Conservation (phyloP, 140 eudicot genomes). For the Erigeron philadelphicus region DNA sequence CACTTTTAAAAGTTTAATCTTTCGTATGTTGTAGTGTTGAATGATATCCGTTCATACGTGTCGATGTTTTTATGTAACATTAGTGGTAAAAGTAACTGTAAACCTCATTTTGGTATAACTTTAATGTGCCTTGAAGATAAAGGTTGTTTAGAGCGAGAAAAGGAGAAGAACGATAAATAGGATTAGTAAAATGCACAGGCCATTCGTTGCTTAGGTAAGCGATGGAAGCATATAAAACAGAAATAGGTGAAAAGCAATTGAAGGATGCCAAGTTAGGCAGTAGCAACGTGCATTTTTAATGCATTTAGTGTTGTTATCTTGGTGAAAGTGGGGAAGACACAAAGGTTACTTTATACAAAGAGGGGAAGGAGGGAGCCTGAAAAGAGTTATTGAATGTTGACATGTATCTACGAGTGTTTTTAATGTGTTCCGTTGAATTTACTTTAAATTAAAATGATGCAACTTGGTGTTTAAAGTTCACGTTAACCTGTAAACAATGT, state of each 20-base stretch:
- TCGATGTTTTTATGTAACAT: constrained; percentile 1
- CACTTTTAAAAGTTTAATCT: not conserved
- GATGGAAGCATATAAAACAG: not conserved
- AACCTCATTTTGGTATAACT: not conserved
- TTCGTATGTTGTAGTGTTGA: not conserved
- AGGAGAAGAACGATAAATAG: not conserved
- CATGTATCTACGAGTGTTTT: constrained; percentile 11
- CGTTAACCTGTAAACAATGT: not conserved
- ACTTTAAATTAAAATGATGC: constrained; percentile 1
- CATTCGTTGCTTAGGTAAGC: not conserved
- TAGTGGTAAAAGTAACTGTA: not conserved
- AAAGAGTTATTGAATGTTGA: not conserved
- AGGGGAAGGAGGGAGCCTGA: constrained; percentile 9
- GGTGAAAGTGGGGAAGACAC: constrained; percentile 2
- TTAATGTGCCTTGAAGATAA: constrained; percentile 9
- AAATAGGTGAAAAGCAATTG: no score
- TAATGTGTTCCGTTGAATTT: not conserved
- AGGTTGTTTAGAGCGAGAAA: not conserved
- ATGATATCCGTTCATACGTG: not conserved
- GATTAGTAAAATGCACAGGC: not conserved
- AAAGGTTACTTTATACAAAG: not conserved
- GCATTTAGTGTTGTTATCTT: not conserved
- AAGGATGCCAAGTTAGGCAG: no score
- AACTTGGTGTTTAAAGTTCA: not conserved
- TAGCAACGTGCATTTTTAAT: not conserved